Evolutionary conservation across 257 asterid species (phyloP).

Genomic region (Solanum tarapatanum): DNA sequence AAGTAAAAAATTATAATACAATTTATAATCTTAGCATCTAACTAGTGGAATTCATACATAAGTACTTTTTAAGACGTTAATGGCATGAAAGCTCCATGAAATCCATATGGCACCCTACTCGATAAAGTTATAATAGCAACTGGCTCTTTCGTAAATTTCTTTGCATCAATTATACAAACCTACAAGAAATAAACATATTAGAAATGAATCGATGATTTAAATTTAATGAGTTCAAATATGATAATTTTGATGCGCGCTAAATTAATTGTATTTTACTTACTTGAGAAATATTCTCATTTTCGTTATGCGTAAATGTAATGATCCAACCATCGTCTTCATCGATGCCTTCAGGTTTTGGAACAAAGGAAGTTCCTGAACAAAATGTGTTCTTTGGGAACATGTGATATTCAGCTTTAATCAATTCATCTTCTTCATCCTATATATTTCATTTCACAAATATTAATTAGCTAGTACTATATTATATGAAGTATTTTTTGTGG

Average conservation of each 20-base stretch:
- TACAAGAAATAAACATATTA: neutral
- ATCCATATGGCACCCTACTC: constrained; percentile 26
- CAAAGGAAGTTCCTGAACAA: constrained; percentile 13
- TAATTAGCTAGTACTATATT: neutral
- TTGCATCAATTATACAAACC: constrained; percentile 26
- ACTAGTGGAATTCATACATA: too few species aligned
- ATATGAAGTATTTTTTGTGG: neutral
- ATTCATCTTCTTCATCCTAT: neutral
- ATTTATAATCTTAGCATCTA: too few species aligned
- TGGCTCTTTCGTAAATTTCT: constrained; percentile 11
- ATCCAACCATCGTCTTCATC: constrained; percentile 32
- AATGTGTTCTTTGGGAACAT: constrained; percentile 10
- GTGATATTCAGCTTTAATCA: constrained; percentile 10
- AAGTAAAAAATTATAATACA: too few species aligned
- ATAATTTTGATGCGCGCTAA: neutral
- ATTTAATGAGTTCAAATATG: neutral
- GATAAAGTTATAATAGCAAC: constrained; percentile 20
- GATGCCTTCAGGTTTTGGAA: neutral
- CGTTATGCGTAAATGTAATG: constrained; percentile 14
- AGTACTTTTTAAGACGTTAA: neutral
- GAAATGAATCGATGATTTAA: neutral
- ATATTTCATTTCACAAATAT: neutral
- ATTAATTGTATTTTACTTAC: neutral
- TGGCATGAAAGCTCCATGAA: constrained; percentile 21
- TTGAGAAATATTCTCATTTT: constrained; percentile 10